Evolutionary conservation across 139 green algal species (phyloP).

Genomic region (Marvania coccoides): DNA sequence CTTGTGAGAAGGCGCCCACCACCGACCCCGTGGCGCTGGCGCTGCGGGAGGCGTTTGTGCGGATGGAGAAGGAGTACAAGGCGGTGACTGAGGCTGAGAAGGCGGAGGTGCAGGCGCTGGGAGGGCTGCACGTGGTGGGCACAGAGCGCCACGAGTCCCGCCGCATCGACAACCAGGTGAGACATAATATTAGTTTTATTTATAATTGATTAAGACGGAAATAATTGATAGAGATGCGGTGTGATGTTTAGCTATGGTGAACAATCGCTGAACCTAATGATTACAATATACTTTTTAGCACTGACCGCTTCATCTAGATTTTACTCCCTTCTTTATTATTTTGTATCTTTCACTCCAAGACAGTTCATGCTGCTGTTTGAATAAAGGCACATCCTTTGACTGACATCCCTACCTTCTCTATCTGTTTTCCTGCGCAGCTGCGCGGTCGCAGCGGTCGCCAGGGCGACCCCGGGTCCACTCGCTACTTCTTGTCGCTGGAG

Average conservation of each 20-base stretch:
- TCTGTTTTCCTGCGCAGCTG: constrained; percentile 12
- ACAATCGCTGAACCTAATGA: constrained; percentile 11
- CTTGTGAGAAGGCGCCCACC: constrained; percentile 85
- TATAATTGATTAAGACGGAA: not conserved
- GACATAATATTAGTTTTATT: constrained; percentile 11
- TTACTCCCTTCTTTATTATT: not conserved
- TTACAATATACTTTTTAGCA: too few species aligned
- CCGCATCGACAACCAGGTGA: constrained; percentile 96
- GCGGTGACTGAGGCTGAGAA: constrained; percentile 83
- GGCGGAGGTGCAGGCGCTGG: constrained; percentile 58
- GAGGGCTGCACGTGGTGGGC: constrained; percentile 92
- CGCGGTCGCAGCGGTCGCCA: constrained; percentile 44
- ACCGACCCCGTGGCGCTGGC: constrained; percentile 43
- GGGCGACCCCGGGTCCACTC: constrained; percentile 86
- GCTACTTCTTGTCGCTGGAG: constrained; percentile 92
- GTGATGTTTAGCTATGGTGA: constrained; percentile 3
- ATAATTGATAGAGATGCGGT: not conserved
- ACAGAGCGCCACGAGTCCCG: constrained; percentile 94
- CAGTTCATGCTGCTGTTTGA: not conserved
- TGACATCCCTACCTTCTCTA: not conserved
- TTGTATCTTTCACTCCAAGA: not conserved
- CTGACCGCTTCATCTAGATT: not conserved
- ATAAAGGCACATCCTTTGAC: not conserved
- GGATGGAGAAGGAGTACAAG: constrained; percentile 79
- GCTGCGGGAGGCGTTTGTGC: constrained; percentile 26